A percentile compares a stretch with the other conserved stretches of the same genome.
phyloP scores from a whole-genome alignment of 2,329 filamentous ascomycete genomes.

The Stagonosporopsis rhizophila region DNA sequence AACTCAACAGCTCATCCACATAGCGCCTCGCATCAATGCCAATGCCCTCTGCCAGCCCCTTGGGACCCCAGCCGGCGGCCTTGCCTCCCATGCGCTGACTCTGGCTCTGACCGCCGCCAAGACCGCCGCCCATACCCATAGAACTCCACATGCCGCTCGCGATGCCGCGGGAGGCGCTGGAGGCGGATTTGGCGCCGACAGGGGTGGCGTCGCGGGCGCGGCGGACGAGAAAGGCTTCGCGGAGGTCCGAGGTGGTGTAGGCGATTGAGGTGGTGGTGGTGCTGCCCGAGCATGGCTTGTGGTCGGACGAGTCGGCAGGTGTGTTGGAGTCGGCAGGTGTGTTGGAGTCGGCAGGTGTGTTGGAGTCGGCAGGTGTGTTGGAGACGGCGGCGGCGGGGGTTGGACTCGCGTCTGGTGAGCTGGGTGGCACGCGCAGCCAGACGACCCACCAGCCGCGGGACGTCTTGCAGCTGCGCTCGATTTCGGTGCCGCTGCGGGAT shows the following conservation, averaged over 20 bases:
- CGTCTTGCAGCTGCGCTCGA: slow-evolving; percentile 69
- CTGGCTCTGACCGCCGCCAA: slow-evolving; percentile 21
- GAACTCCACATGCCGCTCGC: slow-evolving; percentile 46
- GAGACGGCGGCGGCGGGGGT: not conserved
- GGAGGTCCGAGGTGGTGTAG: slow-evolving; percentile 30
- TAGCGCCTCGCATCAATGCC: slow-evolving; percentile 79
- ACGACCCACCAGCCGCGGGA: slow-evolving; percentile 72
- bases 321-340: too few species aligned
- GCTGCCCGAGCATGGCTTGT: not conserved
- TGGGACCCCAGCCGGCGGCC: slow-evolving; percentile 62
- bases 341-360: too few species aligned
- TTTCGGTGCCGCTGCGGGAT: slow-evolving; percentile 47
- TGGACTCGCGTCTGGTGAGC: slow-evolving; percentile 23
- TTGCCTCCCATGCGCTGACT: slow-evolving; percentile 47
- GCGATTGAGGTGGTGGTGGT: not conserved
- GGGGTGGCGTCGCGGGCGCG: slow-evolving; percentile 45
- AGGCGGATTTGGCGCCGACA: slow-evolving; percentile 27
- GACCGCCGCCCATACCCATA: slow-evolving; percentile 32
- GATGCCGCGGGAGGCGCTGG: slow-evolving; percentile 41
- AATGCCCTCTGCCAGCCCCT: slow-evolving; percentile 72
- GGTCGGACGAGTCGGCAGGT: too few species aligned
- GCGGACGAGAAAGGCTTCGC: slow-evolving; percentile 54
- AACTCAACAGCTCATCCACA: slow-evolving; percentile 73
- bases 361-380: not conserved
- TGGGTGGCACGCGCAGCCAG: slow-evolving; percentile 63